These are phyloP conservation scores for Aspergillus fumigatiaffinis DNA, from an alignment of 2,329 filamentous ascomycete species.

Conservation along the genomic window DNA sequence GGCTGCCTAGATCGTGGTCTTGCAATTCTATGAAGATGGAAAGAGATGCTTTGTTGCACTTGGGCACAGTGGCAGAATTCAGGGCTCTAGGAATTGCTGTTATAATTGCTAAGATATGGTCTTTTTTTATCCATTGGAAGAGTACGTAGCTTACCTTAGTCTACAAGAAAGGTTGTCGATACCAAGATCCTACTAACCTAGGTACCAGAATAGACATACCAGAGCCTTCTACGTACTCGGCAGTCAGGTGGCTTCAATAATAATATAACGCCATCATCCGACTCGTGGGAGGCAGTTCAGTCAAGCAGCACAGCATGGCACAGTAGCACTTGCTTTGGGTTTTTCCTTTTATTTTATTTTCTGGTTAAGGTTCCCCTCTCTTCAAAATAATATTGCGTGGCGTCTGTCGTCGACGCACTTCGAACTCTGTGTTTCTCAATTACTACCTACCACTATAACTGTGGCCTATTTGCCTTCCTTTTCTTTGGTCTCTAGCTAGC, in stretches of 20 bases:
- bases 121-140: background rate
- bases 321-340: constrained; percentile 9
- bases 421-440: constrained; percentile 1
- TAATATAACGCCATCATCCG: constrained; percentile 7
- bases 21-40: background rate
- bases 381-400: constrained; percentile 21
- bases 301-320: constrained; percentile 9
- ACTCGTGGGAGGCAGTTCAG: constrained; percentile 3
- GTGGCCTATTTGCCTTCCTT: constrained; percentile 7
- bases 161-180: background rate
- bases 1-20: background rate
- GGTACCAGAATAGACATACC: background rate
- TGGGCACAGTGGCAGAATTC: background rate
- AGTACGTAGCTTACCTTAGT: background rate
- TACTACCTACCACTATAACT: background rate
- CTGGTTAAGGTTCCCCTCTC: constrained; percentile 6
- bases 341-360: background rate
- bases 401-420: constrained; percentile 21
- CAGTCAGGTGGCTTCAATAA: constrained; percentile 1
- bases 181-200: background rate
- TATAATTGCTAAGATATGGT: background rate
- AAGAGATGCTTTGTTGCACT: background rate
- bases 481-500: constrained; percentile 2
- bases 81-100: background rate
- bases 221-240: background rate